Base-by-base conservation (phyloP, 495 filamentous ascomycete species). In the Rostrohypoxylon terebratum region DNA sequence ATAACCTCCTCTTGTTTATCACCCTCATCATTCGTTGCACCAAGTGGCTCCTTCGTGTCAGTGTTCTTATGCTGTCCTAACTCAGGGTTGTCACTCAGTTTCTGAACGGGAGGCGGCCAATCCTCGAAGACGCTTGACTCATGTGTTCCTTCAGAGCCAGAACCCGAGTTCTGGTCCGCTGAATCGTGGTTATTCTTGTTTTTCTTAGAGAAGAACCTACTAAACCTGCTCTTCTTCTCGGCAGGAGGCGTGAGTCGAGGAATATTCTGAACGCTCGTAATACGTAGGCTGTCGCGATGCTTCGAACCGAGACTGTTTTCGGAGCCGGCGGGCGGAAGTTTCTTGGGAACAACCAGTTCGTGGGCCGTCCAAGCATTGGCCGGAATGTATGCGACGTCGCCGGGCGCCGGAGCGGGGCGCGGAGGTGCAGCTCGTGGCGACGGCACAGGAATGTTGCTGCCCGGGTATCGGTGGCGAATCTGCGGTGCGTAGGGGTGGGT, bases 301-400 rank as follows among this genome's bases (percentile, higher is more conserved):
- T 21, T 61, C 5, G 14, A 13, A 31, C 63, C 45, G 11, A 67
- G 21, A n/a, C 23, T 54, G 28, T 16, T 14, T 1, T 18, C 51
- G 21, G 71, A 63, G 13, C 44, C 40, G n/a, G 34, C 31, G 14
- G 76, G 71, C 3, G 71, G 69, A 4, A 61, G 40, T 38, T 76
- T 78, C 59, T 80, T 74, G 16, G 38, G 38, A 42, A 31, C 3
- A 10, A 31, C 28, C 1, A 53, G 21, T 5, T 31, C 21, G 11
- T 53, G 13, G 4, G 8, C 13, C 5, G 23, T 31, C 48, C 48
- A 53, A 0, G 48, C 48, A 23, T 31, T 14, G 9, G 23, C 23
- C 0, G 23, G 13, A 3, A 31, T 28, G 48, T 14, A 28, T 8
- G 21, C 51, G 25, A 16, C 33, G n/a, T 55, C 51, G 21, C 16